Percentiles rank a stretch among this genome's conserved stretches.
Evolutionary conservation across 1,284 basidiomycete genomes (phyloP).

Genomic region (Cutaneotrichosporon curvatum): DNA sequence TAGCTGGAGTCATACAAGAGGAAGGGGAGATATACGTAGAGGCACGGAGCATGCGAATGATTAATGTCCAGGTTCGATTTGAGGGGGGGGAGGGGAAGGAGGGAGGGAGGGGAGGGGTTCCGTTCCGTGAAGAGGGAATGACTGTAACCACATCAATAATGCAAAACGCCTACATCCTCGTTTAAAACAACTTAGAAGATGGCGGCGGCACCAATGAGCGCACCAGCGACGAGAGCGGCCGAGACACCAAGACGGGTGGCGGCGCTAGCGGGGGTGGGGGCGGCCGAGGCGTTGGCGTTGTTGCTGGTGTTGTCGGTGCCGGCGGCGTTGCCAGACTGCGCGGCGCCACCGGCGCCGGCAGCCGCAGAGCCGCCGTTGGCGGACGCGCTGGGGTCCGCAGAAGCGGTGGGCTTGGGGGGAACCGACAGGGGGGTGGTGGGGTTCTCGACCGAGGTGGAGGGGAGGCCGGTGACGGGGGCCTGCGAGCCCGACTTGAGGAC

Average conservation of each 20-base stretch:
- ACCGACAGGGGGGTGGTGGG: conserved; percentile 11
- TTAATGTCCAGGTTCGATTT: neutral
- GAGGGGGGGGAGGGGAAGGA: neutral
- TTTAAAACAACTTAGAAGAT: conserved; percentile 23
- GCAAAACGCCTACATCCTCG: neutral
- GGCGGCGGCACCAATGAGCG: conserved; percentile 18
- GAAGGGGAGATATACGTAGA: too few relatives aligned
- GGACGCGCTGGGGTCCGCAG: conserved; percentile 11
- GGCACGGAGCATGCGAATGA: conserved; percentile 6
- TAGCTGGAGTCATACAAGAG: too few relatives aligned
- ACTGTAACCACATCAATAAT: too few relatives aligned
- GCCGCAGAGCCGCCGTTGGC: conserved; percentile 10
- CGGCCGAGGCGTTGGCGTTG: conserved; percentile 2
- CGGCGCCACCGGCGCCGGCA: conserved; percentile 5
- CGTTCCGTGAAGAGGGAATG: too few relatives aligned
- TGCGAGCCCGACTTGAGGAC: conserved; percentile 23
- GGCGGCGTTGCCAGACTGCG: conserved; percentile 9
- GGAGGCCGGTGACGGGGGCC: conserved; percentile 14
- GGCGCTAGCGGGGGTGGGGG: neutral
- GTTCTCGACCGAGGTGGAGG: conserved; percentile 21
- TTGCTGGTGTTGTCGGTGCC: neutral
- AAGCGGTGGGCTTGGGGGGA: conserved; percentile 2
- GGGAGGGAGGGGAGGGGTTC: too few relatives aligned
- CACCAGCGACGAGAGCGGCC: conserved; percentile 10
- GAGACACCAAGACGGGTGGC: conserved; percentile 6